These are phyloP conservation scores for Knufia petricola DNA, from an alignment of 2,329 filamentous ascomycete species.

Conservation along the genomic window DNA sequence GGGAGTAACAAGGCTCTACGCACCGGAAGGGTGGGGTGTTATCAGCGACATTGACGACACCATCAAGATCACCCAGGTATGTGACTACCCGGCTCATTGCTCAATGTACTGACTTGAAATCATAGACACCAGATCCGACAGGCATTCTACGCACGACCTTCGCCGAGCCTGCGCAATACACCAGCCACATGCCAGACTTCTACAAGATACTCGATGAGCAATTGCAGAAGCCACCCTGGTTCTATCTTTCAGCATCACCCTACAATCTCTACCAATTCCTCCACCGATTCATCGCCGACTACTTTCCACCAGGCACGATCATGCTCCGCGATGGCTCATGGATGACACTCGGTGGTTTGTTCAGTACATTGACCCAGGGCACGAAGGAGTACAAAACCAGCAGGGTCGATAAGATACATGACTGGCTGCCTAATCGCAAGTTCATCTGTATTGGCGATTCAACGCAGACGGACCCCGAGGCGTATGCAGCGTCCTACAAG, in stretches of 20 bases:
- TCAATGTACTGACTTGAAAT: conserved; percentile 30
- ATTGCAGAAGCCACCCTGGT: conserved; percentile 61
- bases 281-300: conserved; percentile 56
- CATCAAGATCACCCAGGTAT: conserved; percentile 52
- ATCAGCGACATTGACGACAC: conserved; percentile 92
- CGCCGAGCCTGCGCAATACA: conserved; percentile 59
- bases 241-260: conserved; percentile 87
- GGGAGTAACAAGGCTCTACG: conserved; percentile 65
- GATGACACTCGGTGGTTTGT: conserved; percentile 71
- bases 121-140: conserved; percentile 70
- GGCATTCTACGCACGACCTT: conserved; percentile 81
- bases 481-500: conserved; percentile 69
- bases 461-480: conserved; percentile 83
- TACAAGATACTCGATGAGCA: conserved; percentile 56
- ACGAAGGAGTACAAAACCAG: conserved; percentile 75
- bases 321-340: conserved; percentile 77
- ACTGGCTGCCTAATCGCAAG: conserved; percentile 67
- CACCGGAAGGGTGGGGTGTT: conserved; percentile 70
- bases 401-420: conserved; percentile 66
- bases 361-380: conserved; percentile 67
- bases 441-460: conserved; percentile 84
- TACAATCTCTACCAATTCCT: conserved; percentile 92
- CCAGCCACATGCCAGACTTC: conserved; percentile 74
- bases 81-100: background rate
- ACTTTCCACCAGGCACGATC: conserved; percentile 70